Base-by-base conservation (phyloP, 192 early-diverging fungal species). In the Linnemannia zychae region DNA sequence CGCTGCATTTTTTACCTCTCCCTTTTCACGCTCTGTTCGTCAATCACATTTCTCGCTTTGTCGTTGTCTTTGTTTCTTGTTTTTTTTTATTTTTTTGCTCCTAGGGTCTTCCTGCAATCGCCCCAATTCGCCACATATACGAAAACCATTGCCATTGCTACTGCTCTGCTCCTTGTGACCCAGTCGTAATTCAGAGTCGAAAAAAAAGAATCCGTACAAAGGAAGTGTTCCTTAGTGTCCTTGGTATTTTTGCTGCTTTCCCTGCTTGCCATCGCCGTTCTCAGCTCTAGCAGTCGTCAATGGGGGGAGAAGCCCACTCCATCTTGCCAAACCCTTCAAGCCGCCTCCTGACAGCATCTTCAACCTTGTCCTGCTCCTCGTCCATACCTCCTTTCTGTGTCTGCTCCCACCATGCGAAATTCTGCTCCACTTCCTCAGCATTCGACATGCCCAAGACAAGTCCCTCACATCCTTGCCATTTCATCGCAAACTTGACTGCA, bases 391-490 rank as follows among this genome's bases (percentile, higher is more conserved):
- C 46, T 11, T 20, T 77, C 49, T 89, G 78, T 24, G 28, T 63
- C 12, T 82, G 46, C 7, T 88, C 78, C 82, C 81, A 89, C 40
- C 81, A 84, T 13, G 20, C 46, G 5, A 88, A 50, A 46, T 89
- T 88, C 65, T 81, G 65, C n/a, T 90, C 87, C 7, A 91, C 91
- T 81, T 92, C 88, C 31, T 82, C 69, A 36, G 79, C 71, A 53
- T 87, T 90, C 40, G 77, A 84, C 53, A 91, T 79, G 20, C 91
- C 91, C 69, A 92, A 79, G 2, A 92, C 87, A 9, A 90, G 88
- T n/a, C 80, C 87, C 16, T 88, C 86, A 17, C 89, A 73, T 5
- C 72, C 84, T 57, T 86, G 72, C 38, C 72, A 75, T 24, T 72
- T 72, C 53, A 87, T 88, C 18, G 88, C 89, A 71, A 91, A 92